phyloP scores from a whole-genome alignment of 2,329 filamentous ascomycete genomes.

The Epichloe amarillans region DNA sequence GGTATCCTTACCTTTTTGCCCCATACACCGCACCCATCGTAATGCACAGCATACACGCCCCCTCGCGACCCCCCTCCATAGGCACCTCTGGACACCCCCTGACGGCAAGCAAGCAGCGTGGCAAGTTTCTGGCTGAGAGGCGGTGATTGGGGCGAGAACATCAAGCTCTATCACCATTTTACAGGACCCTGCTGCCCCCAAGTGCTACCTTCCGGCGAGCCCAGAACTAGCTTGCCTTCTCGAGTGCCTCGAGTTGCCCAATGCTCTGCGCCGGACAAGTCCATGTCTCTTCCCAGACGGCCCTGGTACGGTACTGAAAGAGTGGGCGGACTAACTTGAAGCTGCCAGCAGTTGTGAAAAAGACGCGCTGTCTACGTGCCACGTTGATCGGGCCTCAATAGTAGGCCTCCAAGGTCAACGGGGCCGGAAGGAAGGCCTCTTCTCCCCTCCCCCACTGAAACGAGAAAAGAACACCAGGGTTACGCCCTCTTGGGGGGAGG shows the following conservation, averaged over 20 bases:
- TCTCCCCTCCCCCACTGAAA: not conserved
- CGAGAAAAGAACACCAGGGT: not conserved
- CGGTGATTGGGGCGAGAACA: constrained; percentile 6
- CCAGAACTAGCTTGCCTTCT: not conserved
- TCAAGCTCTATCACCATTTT: not conserved
- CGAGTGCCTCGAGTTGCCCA: not conserved
- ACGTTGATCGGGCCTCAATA: constrained; percentile 18
- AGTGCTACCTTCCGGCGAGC: constrained; percentile 12
- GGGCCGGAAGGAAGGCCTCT: not conserved
- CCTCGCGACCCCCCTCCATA: constrained; percentile 10
- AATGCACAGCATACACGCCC: constrained; percentile 17
- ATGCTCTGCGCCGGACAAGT: not conserved
- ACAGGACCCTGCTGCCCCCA: constrained; percentile 8
- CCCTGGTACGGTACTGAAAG: not conserved
- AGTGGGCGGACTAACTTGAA: not conserved
- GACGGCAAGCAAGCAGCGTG: constrained; percentile 8
- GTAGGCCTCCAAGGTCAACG: not conserved
- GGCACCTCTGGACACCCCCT: not conserved
- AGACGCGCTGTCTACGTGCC: constrained; percentile 16
- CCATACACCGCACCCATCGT: constrained; percentile 18
- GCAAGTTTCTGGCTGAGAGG: constrained; percentile 14
- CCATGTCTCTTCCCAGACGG: not conserved
- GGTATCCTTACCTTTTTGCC: constrained; percentile 26
- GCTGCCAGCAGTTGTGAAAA: not conserved
- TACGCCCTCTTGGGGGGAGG: not conserved